phyloP scores from a whole-genome alignment of 1,139 yeast species.

The Suhomyces bribrorum region DNA sequence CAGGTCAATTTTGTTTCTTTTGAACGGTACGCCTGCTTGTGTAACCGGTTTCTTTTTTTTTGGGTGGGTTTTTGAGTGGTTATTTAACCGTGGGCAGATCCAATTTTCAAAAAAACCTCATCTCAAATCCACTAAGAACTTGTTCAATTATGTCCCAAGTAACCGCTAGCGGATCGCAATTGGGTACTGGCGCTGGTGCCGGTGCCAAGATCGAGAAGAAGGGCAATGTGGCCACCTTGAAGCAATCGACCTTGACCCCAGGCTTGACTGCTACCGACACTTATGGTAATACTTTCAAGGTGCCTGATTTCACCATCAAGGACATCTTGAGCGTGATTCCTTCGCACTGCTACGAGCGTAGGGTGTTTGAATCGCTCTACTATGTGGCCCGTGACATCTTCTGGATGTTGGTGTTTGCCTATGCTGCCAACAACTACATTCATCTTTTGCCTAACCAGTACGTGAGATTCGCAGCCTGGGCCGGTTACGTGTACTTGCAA shows the following conservation, averaged over 20 bases:
- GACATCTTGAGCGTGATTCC: conserved; percentile 75
- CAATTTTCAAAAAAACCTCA: not conserved
- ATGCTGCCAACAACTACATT: conserved; percentile 54
- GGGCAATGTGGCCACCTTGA: conserved; percentile 41
- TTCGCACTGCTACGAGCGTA: conserved; percentile 70
- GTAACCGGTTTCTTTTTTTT: no score
- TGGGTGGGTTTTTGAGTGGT: no score
- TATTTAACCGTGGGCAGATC: not conserved
- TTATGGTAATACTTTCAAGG: conserved; percentile 64
- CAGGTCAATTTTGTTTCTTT: no score
- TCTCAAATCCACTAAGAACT: no score
- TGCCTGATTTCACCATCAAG: conserved; percentile 74
- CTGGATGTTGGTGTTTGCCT: conserved; percentile 52
- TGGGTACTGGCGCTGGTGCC: conserved; percentile 12
- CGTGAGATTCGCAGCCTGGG: conserved; percentile 42
- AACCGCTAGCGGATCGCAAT: conserved; percentile 13
- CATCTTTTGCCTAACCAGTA: conserved; percentile 29
- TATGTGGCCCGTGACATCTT: conserved; percentile 68
- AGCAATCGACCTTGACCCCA: conserved; percentile 17
- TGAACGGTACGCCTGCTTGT: no score
- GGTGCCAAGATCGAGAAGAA: conserved; percentile 25
- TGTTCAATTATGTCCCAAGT: conserved; percentile 13
- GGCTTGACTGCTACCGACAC: conserved; percentile 55
- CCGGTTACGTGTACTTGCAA: conserved; percentile 43
- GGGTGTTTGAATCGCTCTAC: conserved; percentile 54